These are phyloP conservation scores for Crithidia fasciculata DNA, from an alignment of 208 protist species.

Conservation along the genomic window DNA sequence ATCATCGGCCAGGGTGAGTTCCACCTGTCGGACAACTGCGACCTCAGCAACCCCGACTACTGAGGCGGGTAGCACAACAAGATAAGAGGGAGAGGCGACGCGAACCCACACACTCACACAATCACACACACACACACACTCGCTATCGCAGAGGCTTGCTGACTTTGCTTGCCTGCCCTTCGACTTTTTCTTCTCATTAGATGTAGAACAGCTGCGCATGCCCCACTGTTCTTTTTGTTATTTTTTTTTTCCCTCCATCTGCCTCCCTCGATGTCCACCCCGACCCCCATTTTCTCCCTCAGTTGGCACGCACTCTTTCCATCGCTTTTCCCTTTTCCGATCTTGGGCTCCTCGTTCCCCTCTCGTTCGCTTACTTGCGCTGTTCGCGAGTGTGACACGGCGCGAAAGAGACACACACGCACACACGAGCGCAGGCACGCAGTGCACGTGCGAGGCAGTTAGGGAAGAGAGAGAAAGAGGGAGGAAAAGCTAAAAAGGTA, in stretches of 20 bases:
- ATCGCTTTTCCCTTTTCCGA: not conserved
- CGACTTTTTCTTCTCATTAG: conserved; percentile 3
- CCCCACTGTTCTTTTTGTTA: not conserved
- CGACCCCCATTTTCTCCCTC: not conserved
- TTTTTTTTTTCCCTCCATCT: conserved; percentile 1
- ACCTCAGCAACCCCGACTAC: conserved; percentile 93
- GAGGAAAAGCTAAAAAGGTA: conserved; percentile 5
- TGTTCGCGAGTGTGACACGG: no score
- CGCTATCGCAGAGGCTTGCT: no score
- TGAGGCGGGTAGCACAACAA: conserved; percentile 33
- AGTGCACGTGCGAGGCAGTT: not conserved
- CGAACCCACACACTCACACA: no score
- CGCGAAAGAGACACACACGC: not conserved
- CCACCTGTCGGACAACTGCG: conserved; percentile 86
- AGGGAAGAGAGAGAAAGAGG: not conserved
- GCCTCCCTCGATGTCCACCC: not conserved
- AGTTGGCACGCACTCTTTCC: not conserved
- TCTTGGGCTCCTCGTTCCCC: not conserved
- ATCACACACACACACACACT: no score
- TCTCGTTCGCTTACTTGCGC: not conserved
- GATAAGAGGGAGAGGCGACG: no score
- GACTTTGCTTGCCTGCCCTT: conserved; percentile 9
- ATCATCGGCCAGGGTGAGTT: conserved; percentile 90
- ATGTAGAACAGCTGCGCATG: conserved; percentile 18
- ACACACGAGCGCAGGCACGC: no score